Base-by-base conservation (phyloP, 371 early-diverging fungal species). In the Actinomortierella wolfii region DNA sequence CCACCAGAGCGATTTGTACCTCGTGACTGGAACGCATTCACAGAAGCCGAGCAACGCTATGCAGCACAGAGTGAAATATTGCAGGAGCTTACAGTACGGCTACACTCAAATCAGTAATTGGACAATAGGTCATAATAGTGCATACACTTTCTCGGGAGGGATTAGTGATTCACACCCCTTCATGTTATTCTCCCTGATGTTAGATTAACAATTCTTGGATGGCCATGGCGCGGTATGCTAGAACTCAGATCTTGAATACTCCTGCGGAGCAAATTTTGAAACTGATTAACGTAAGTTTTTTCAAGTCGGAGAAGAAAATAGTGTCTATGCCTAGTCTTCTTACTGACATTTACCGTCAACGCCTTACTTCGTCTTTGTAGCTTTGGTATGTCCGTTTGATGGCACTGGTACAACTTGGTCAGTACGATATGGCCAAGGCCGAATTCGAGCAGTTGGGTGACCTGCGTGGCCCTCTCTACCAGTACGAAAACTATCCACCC, bases 191-290 rank as follows among this genome's bases (percentile, higher is more conserved):
- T 51, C 9, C 17, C 29, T 14, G 15, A 23, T 4, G 29, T 23
- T 69, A 83, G 84, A 76, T 82, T 75, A 83, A 81, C 46, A 84
- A 85, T 41, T 79, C 81, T 50, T 86, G 87, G 87, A 61, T 85
- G 29, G 76, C 84, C 0, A 78, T 85, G 60, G 80, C 87, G 3
- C 80, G 85, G 48, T 82, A 82, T 65, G 81, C 85, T 44, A 76
- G 83, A 24, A 76, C 82, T 29, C 81, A 81, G 46, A 77, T 86
- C 23, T 70, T 82, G 2, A 69, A 79, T 25, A 79, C 83, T 8
- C 76, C 76, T 24, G 70, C 83, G 4, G 74, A 74, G 8, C 53
- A 49, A 17, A 60, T 67, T 34, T 44, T 64, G 24, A 67, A 74
- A 17, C 56, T 74, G 11, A 48, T 74, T n/a, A 74, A 74, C 26